Base-by-base conservation (phyloP, 148 eudicot genomes). In the Fagopyrum tataricum region DNA sequence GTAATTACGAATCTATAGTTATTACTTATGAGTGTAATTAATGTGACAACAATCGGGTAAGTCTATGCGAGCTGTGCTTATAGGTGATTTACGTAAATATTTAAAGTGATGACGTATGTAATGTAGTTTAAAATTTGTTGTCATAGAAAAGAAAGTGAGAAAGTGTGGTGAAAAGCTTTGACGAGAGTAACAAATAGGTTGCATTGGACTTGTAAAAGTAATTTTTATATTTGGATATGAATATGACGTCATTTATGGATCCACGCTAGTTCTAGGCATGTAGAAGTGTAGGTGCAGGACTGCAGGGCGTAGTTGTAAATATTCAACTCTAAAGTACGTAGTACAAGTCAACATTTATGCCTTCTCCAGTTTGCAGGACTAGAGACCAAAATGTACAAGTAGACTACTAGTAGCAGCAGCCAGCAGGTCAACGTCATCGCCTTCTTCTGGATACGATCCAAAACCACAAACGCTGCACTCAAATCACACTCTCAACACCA, bases 401-500 rank as follows among this genome's bases (percentile, higher is more conserved):
- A 55, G 61, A 23, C 40, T 8, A 10, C 15, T 4, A 61, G n/a
- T 4, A 61, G 67, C 21, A 52, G 49, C 49, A 46, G 13, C 13
- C 49, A 46, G 23, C 64, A 21, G 64, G 1, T 5, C 64, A 58
- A 31, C 21, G 64, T 56, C 64, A 21, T n/a, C n/a, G n/a, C n/a
- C n/a, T n/a, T n/a, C n/a, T 31, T 64, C 69, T 64, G 69, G 39
- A 2, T 43, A 31, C 69, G 69, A 64, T n/a, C n/a, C n/a, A n/a
- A 31, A 31, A 14, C 20, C 69, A 37, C 69, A 12, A 21, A 37
- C 44, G 69, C 44, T 37, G 18, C 20, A 64, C 43, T 64, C 69
- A 13, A 26, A 61, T 64, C 44, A 31, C 20, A 21, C 69, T 31
- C 43, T 37, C 66, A n/a, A 59, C 5, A 59, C 39, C 11, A 0